A percentile compares a stretch with the other conserved stretches of the same genome.
Evolutionary conservation across 2,329 filamentous ascomycete species (phyloP).

Genomic region (Moelleriella libera): DNA sequence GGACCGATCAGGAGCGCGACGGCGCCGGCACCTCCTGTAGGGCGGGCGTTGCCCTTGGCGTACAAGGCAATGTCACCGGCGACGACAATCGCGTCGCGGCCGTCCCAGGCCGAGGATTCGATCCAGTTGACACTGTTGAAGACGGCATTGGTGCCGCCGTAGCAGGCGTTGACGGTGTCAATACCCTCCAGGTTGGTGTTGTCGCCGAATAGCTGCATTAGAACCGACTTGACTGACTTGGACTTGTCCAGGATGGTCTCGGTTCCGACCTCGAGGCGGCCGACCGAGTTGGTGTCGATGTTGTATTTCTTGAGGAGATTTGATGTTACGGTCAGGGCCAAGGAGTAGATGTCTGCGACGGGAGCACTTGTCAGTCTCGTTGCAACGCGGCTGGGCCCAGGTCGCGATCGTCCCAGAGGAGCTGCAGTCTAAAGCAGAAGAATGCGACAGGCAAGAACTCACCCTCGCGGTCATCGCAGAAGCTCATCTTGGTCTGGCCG

Average conservation of each 20-base stretch:
- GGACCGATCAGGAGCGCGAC: slow-evolving; percentile 71
- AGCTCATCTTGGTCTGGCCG: slow-evolving; percentile 84
- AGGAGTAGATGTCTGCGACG: slow-evolving; percentile 67
- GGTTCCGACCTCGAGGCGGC: slow-evolving; percentile 72
- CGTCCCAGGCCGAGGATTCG: slow-evolving; percentile 78
- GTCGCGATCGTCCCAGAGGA: too few relatives aligned
- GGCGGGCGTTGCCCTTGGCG: slow-evolving; percentile 68
- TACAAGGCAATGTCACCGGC: slow-evolving; percentile 77
- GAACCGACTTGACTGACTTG: slow-evolving; percentile 77
- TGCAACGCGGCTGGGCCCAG: background rate
- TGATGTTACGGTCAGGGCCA: slow-evolving; percentile 64
- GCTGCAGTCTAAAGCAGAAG: too few relatives aligned
- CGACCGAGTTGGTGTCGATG: slow-evolving; percentile 64
- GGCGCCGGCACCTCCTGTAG: slow-evolving; percentile 66
- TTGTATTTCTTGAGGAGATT: slow-evolving; percentile 73
- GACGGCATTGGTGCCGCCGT: slow-evolving; percentile 72
- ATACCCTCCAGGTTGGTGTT: slow-evolving; percentile 78
- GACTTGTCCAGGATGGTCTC: slow-evolving; percentile 82
- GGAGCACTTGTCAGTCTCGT: background rate
- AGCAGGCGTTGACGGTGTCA: slow-evolving; percentile 75
- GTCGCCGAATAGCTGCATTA: slow-evolving; percentile 76
- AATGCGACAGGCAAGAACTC: slow-evolving; percentile 6
- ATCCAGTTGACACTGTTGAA: slow-evolving; percentile 79
- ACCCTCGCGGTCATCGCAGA: slow-evolving; percentile 84
- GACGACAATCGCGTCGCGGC: slow-evolving; percentile 66